These are phyloP conservation scores for Friedmanniomyces simplex DNA, from an alignment of 495 filamentous ascomycete species.

Conservation along the genomic window DNA sequence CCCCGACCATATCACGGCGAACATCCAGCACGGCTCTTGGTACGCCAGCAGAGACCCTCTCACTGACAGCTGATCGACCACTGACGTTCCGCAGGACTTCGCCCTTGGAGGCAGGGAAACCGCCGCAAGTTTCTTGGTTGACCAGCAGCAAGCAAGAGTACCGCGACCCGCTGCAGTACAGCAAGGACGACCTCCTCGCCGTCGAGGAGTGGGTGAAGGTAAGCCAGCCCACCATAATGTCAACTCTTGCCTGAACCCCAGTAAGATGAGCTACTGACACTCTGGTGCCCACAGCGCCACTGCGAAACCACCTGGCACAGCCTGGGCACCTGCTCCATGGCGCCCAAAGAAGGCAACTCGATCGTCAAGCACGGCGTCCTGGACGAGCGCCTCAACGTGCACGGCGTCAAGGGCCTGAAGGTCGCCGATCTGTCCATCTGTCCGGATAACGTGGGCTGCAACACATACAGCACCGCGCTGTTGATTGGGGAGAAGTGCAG, in stretches of 20 bases:
- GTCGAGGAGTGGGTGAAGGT: constrained; percentile 66
- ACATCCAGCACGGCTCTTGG: constrained; percentile 47
- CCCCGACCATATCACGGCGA: constrained; percentile 60
- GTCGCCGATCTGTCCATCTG: constrained; percentile 72
- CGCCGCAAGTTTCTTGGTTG: constrained; percentile 36
- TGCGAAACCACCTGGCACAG: constrained; percentile 47
- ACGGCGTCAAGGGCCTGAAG: constrained; percentile 72
- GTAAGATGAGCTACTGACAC: too few relatives aligned
- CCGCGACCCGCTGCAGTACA: constrained; percentile 55
- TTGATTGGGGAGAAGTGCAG: constrained; percentile 79
- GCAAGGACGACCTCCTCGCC: constrained; percentile 53
- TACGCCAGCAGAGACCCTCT: constrained; percentile 3
- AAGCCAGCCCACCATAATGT: too few relatives aligned
- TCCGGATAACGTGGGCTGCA: constrained; percentile 74
- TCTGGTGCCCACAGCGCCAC: too few relatives aligned
- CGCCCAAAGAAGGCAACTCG: constrained; percentile 63
- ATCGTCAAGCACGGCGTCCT: constrained; percentile 74
- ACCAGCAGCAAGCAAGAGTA: constrained; percentile 45
- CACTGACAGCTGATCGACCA: background rate
- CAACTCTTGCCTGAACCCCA: too few relatives aligned
- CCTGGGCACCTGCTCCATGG: constrained; percentile 68
- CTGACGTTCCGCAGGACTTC: constrained; percentile 27
- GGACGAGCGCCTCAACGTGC: constrained; percentile 69
- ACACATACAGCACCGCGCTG: constrained; percentile 65
- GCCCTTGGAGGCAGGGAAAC: constrained; percentile 40